Base-by-base conservation (phyloP, 257 asterid species). In the Solanum gandarillasii region DNA sequence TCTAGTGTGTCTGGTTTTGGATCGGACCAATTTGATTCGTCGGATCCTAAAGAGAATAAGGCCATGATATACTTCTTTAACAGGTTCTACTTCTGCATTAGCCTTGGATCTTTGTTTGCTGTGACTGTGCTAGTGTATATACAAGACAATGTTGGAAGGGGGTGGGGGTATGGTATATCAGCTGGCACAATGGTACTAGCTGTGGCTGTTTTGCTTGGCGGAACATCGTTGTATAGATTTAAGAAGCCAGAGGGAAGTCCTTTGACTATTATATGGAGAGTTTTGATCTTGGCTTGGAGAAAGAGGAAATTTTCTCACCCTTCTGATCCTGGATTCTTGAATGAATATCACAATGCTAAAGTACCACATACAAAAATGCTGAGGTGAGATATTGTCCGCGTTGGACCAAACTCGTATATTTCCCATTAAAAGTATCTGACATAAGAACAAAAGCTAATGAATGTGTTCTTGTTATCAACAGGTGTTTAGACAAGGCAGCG, bases 401-500 rank as follows among this genome's bases (percentile, higher is more conserved):
- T 35, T 74, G 83, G 5, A 11, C 31, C 83, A 74, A 74, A 11
- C 52, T 9, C 16, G 65, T 55, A 55, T 52, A 1, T 52, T 52
- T 73, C 11, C 46, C 46, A 52, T 20, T 72, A 34, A 34, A 27
- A 9, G 46, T 73, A 73, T 34, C 43, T 72, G 23, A 16, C 41
- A 71, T 71, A 72, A 14, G 25, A 32, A 21, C 27, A 76, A 52
- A 76, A 39, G 21, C 84, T 78, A 78, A 78, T 7, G n/a, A 39
- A 21, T 39, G 9, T 46, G 67, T 86, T 87, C 5, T 34, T 43
- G 29, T 81, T 29, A 21, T 72, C 79, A 20, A 74, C 87, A 95
- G 99, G 92, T 93, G 95, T 86, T 88, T 96, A 5, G 98, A 96
- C 89, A 95, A 92, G 91, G 99, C 99, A 7, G 98, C 98, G 4